Base-by-base conservation (phyloP, 1,139 yeast species). In the Magnusiomyces fungicola region DNA sequence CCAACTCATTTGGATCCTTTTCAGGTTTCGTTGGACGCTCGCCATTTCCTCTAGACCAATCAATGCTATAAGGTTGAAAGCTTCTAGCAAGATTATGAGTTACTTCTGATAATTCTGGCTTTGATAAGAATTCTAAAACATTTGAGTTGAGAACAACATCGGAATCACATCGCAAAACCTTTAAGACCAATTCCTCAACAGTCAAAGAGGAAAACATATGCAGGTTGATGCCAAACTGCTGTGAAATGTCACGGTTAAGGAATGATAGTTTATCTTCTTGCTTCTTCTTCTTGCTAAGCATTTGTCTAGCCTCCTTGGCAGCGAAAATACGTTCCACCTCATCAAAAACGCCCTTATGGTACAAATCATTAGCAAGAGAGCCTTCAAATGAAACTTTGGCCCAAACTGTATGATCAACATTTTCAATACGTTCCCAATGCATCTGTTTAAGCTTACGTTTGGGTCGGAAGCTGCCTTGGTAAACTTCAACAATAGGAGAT, bases 161-260 rank as follows among this genome's bases (percentile, higher is more conserved):
- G 19, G 70, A 69, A 52, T 84, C 85, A 67, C 98, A 92, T 24
- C 70, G 72, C 45, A 92, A 69, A 1, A 92, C 80, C 62, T 81
- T 83, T 12, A 56, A 47, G 2, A 88, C 79, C 45, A 92, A 73
- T 30, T 77, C 83, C 7, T 75, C 79, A 18, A 83, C 95, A 1
- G 80, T 62, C 48, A 78, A 61, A 53, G 71, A 72, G 2, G 88
- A 76, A 69, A 81, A 87, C 75, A 83, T 78, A 62, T 92, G 97
- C 52, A 92, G 70, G 60, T 90, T 89, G 61, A 92, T 92, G 40
- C 96, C 97, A 70, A 92, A 88, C 59, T 87, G 95, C 62, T 83
- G 92, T 1, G 95, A 86, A 54, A 89, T 68, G 59, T 90, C 96
- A 52, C 95, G 70, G 1, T 95, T 78, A 52, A 92, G 72, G 54